Evolutionary conservation across 441 rosid genomes (phyloP).

Genomic region (Rhodomyrtus psidioides): DNA sequence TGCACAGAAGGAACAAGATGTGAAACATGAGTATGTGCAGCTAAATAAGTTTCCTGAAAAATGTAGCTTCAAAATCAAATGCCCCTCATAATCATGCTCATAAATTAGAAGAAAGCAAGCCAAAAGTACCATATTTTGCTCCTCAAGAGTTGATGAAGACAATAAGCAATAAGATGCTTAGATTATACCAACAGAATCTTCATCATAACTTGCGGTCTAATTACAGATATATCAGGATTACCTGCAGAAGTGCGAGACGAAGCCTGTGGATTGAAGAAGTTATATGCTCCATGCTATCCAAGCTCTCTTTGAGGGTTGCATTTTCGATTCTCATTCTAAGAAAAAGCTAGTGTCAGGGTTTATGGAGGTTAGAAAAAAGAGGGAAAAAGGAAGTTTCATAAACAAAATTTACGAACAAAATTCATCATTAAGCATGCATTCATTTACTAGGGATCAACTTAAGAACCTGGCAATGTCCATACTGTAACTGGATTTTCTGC

Average conservation of each 20-base stretch:
- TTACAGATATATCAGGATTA: conserved; percentile 4
- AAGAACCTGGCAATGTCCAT: conserved; percentile 73
- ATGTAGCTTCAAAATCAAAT: not conserved
- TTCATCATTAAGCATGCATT: not conserved
- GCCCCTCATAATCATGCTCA: not conserved
- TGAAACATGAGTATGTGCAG: not conserved
- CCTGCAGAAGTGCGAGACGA: conserved; percentile 73
- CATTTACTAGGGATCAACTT: not conserved
- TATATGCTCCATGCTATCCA: conserved; percentile 77
- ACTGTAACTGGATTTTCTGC: conserved; percentile 21
- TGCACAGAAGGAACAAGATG: conserved; percentile 11
- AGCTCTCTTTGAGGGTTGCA: conserved; percentile 79
- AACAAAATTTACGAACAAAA: not conserved
- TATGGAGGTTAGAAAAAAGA: not conserved
- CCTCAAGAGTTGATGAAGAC: not conserved
- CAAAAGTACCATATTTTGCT: not conserved
- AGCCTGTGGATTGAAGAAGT: conserved; percentile 79
- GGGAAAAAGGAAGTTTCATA: not conserved
- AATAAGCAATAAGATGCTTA: not conserved
- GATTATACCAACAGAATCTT: not conserved
- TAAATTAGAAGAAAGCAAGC: not conserved
- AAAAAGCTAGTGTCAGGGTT: conserved; percentile 2
- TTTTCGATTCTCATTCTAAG: conserved; percentile 84
- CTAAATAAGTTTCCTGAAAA: not conserved
- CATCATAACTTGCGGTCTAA: not conserved